phyloP scores from a whole-genome alignment of 768 basidiomycete genomes.

The Auricularia sp. region DNA sequence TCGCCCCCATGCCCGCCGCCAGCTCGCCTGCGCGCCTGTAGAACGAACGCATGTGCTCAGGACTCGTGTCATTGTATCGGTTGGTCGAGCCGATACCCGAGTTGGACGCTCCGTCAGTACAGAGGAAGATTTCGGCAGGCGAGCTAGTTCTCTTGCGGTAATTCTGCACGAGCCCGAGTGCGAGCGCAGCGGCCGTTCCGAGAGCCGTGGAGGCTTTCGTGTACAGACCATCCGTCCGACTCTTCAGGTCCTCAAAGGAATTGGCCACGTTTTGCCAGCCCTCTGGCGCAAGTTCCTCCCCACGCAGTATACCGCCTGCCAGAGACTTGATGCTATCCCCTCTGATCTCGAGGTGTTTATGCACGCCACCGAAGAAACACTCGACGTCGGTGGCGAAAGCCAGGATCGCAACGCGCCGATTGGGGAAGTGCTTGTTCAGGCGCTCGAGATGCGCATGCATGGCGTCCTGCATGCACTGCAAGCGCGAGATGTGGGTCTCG shows the following conservation, averaged over 20 bases:
- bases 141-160: neutral
- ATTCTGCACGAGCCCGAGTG: neutral
- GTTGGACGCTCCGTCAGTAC: conserved; percentile 1
- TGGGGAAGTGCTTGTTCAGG: conserved; percentile 3
- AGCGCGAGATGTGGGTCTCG: neutral
- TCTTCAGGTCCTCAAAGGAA: neutral
- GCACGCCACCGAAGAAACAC: conserved; percentile 4
- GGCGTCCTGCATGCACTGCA: conserved; percentile 8
- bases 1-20: neutral
- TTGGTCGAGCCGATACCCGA: neutral
- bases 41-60: neutral
- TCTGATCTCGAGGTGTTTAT: neutral
- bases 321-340: neutral
- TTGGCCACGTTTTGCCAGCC: neutral
- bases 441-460: conserved; percentile 7
- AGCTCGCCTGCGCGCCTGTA: neutral
- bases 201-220: neutral
- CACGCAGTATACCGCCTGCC: neutral
- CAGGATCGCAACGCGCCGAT: conserved; percentile 5
- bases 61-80: neutral
- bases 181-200: neutral
- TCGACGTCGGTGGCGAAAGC: conserved; percentile 1
- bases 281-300: neutral
- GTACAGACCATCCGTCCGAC: neutral
- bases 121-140: neutral